These are phyloP conservation scores for Fragaria iinumae DNA, from an alignment of 306 rosid genomes.

Conservation along the genomic window DNA sequence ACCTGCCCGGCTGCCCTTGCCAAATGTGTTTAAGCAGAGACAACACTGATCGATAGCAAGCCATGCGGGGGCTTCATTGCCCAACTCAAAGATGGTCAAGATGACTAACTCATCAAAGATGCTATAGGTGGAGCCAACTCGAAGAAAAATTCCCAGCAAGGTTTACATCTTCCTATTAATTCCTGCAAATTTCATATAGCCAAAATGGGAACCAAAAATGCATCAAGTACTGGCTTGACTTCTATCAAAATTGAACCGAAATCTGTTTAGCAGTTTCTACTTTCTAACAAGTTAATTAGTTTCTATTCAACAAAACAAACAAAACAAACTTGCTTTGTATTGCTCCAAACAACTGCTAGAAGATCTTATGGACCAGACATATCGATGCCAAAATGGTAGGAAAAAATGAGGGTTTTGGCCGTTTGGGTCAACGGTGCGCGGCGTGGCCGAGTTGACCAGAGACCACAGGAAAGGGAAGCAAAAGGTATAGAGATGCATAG, in stretches of 20 bases:
- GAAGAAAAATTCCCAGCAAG: neutral
- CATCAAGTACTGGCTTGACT: neutral
- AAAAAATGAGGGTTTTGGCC: neutral
- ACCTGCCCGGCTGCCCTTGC: neutral
- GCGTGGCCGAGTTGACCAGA: slow-evolving; percentile 14
- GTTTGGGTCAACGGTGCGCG: slow-evolving; percentile 7
- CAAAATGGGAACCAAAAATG: neutral
- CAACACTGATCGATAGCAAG: neutral
- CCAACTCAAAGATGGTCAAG: no score
- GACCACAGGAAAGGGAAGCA: neutral
- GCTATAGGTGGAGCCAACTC: neutral
- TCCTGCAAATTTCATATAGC: neutral
- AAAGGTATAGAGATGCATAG: neutral
- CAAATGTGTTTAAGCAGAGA: neutral
- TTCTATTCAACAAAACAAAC: neutral
- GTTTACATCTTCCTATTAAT: neutral
- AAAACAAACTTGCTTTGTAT: neutral
- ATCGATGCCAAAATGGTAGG: neutral
- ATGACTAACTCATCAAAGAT: neutral
- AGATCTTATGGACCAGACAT: neutral
- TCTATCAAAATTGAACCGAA: no score
- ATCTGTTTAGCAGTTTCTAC: neutral
- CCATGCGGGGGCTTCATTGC: neutral
- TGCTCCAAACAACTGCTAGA: neutral
- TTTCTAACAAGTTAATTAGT: neutral